These are phyloP conservation scores for Wickerhamiella spandovensis DNA, from an alignment of 805 yeast species.

Conservation along the genomic window DNA sequence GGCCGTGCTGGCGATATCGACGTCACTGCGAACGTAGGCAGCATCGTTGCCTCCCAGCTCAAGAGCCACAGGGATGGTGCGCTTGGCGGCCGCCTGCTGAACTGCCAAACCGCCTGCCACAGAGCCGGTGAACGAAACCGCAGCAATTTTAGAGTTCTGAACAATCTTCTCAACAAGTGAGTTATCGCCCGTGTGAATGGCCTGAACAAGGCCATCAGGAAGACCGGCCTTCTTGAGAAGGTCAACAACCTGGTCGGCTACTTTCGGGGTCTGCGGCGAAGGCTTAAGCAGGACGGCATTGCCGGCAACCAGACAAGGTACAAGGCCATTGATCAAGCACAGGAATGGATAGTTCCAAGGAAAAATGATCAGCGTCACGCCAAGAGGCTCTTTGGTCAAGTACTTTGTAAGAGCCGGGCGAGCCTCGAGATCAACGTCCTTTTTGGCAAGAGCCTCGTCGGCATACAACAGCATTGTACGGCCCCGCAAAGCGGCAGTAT, in stretches of 20 bases:
- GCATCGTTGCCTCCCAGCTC: conserved; percentile 90
- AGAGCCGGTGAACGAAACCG: conserved; percentile 82
- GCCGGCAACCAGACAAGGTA: conserved; percentile 79
- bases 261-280: conserved; percentile 77
- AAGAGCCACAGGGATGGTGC: conserved; percentile 65
- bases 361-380: conserved; percentile 79
- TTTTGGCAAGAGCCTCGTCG: conserved; percentile 22
- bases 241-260: conserved; percentile 56
- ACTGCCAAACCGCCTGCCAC: conserved; percentile 64
- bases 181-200: conserved; percentile 58
- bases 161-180: conserved; percentile 62
- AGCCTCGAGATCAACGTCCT: conserved; percentile 19
- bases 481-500: conserved; percentile 22
- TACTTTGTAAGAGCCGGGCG: conserved; percentile 20
- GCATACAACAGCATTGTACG: conserved; percentile 20
- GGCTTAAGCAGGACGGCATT: conserved; percentile 76
- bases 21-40: conserved; percentile 67
- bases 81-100: conserved; percentile 60
- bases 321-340: conserved; percentile 79
- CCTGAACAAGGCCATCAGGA: conserved; percentile 71
- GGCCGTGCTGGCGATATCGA: conserved; percentile 50
- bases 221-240: conserved; percentile 63
- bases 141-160: conserved; percentile 51
- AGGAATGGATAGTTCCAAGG: conserved; percentile 91
- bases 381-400: conserved; percentile 59